Evolutionary conservation across 768 basidiomycete species (phyloP).

Genomic region (Lentinula sp.): DNA sequence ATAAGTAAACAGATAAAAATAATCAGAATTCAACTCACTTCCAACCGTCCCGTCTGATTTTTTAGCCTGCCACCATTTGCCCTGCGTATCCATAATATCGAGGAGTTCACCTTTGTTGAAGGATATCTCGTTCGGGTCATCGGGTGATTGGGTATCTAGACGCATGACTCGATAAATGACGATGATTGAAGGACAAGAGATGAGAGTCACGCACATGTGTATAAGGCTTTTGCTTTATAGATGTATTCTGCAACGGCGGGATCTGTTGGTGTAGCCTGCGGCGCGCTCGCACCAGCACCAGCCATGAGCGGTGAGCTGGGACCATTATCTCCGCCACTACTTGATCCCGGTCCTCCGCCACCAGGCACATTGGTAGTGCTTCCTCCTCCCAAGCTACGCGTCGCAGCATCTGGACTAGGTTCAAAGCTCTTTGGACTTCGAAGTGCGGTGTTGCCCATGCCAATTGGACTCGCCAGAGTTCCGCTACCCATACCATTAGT

Average conservation of each 20-base stretch:
- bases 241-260: slow-evolving; percentile 34
- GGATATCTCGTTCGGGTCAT: slow-evolving; percentile 95
- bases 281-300: slow-evolving; percentile 58
- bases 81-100: slow-evolving; percentile 88
- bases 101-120: slow-evolving; percentile 90
- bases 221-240: slow-evolving; percentile 85
- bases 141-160: slow-evolving; percentile 85
- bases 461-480: slow-evolving; percentile 39
- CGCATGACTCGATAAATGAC: slow-evolving; percentile 16
- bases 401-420: slow-evolving; percentile 32
- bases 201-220: slow-evolving; percentile 58
- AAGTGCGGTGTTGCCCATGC: slow-evolving; percentile 32
- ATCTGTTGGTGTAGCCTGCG: slow-evolving; percentile 22
- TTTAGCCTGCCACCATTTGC: slow-evolving; percentile 90
- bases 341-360: slow-evolving; percentile 29
- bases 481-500: slow-evolving; percentile 41
- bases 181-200: slow-evolving; percentile 8
- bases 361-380: slow-evolving; percentile 52
- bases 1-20: slow-evolving; percentile 10
- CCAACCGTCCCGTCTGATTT: slow-evolving; percentile 72
- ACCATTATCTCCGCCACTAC: slow-evolving; percentile 41
- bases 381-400: slow-evolving; percentile 33
- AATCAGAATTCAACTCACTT: slow-evolving; percentile 48
- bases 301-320: slow-evolving; percentile 63
- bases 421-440: slow-evolving; percentile 53